Percentiles rank a stretch among this genome's conserved stretches.
Conservation (phyloP, 2,329 filamentous ascomycete species). For the Dactylonectria macrodidyma region DNA sequence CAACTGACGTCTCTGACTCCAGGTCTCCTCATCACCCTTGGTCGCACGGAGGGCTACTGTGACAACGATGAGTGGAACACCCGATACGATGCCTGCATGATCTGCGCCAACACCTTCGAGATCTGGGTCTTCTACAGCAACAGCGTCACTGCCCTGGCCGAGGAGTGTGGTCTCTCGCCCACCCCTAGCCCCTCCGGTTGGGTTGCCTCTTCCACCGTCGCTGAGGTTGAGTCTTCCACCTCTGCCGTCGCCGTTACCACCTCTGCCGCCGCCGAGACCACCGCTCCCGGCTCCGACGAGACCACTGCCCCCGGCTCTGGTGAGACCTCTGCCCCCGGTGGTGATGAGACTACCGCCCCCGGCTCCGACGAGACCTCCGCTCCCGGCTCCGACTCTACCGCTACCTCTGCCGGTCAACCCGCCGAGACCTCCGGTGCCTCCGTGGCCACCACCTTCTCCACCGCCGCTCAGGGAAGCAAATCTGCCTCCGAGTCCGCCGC, state of each 20-base stretch:
- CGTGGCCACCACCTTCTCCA: conserved; percentile 21
- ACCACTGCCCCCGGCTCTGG: background rate
- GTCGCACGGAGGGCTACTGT: conserved; percentile 54
- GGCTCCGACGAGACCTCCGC: conserved; percentile 2
- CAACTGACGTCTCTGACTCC: background rate
- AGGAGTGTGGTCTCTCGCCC: conserved; percentile 46
- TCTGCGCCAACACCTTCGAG: conserved; percentile 59
- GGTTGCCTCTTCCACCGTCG: background rate
- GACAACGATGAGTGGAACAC: conserved; percentile 55
- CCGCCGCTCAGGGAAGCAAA: background rate
- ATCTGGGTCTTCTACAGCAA: conserved; percentile 62
- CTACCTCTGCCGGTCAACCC: background rate
- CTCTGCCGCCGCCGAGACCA: background rate
- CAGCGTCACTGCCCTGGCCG: conserved; percentile 52
- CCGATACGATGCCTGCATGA: conserved; percentile 58
- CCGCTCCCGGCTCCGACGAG: background rate
- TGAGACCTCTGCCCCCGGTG: conserved; percentile 7
- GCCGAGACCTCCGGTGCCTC: conserved; percentile 5
- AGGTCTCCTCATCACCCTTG: conserved; percentile 53
- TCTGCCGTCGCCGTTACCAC: conserved; percentile 10
- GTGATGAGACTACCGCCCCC: background rate
- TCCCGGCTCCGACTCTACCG: background rate
- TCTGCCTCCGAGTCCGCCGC: conserved; percentile 7
- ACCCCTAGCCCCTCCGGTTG: conserved; percentile 36
- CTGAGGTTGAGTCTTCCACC: conserved; percentile 8